phyloP scores from a whole-genome alignment of 352 stramenopile genomes.

The Lagenidium sp. region DNA sequence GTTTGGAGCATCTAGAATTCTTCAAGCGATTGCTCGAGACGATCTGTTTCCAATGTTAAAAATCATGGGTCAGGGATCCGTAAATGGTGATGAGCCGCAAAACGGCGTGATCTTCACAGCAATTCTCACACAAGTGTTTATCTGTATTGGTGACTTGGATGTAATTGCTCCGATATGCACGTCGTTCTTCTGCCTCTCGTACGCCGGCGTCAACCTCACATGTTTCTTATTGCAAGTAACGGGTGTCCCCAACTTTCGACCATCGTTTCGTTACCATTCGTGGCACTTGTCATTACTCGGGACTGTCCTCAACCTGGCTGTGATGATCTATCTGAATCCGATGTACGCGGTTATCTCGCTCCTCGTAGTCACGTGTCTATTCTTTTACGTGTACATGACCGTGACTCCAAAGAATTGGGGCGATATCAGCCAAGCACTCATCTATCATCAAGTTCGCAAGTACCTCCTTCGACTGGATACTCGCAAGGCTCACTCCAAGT shows the following conservation, averaged over 20 bases:
- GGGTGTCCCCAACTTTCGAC: slow-evolving; percentile 72
- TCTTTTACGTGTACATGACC: slow-evolving; percentile 62
- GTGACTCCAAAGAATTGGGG: slow-evolving; percentile 48
- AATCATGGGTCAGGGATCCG: slow-evolving; percentile 35
- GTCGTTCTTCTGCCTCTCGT: slow-evolving; percentile 76
- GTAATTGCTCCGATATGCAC: slow-evolving; percentile 74
- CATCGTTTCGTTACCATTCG: slow-evolving; percentile 58
- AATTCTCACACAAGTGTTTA: slow-evolving; percentile 47
- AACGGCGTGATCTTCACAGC: slow-evolving; percentile 61
- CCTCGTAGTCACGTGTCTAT: slow-evolving; percentile 39
- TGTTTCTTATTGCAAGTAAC: slow-evolving; percentile 68
- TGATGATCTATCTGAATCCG: slow-evolving; percentile 76
- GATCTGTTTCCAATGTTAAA: slow-evolving; percentile 43
- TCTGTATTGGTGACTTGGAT: slow-evolving; percentile 67
- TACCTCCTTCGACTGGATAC: slow-evolving; percentile 63
- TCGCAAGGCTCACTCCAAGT: slow-evolving; percentile 65
- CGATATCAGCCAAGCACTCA: slow-evolving; percentile 75
- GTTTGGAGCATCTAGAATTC: slow-evolving; percentile 61
- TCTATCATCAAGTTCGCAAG: slow-evolving; percentile 82
- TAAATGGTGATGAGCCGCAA: slow-evolving; percentile 56
- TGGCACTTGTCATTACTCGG: slow-evolving; percentile 58
- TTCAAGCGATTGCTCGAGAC: slow-evolving; percentile 72
- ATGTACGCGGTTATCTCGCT: slow-evolving; percentile 46
- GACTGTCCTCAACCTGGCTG: slow-evolving; percentile 40
- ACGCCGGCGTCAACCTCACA: slow-evolving; percentile 64